Evolutionary conservation across 805 yeast species (phyloP).

Genomic region (Candida ovalis): DNA sequence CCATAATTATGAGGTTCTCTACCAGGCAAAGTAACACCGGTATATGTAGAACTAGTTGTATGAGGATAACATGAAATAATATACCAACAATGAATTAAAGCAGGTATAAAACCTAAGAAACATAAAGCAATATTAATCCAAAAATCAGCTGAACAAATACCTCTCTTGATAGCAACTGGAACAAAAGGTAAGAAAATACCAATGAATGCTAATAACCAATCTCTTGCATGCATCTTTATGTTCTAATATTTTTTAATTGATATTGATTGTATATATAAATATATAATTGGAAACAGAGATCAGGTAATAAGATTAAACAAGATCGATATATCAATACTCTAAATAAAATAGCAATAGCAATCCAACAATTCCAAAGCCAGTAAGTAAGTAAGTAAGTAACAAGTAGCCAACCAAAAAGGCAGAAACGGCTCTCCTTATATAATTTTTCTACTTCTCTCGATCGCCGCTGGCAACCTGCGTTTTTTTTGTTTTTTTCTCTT

Average conservation of each 20-base stretch:
- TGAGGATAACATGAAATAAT: conserved; percentile 71
- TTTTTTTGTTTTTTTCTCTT: too few relatives aligned
- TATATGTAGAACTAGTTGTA: conserved; percentile 24
- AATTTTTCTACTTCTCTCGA: too few relatives aligned
- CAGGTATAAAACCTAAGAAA: conserved; percentile 71
- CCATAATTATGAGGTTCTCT: conserved; percentile 33
- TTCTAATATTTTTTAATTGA: background rate
- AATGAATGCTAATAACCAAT: conserved; percentile 60
- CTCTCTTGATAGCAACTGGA: conserved; percentile 67
- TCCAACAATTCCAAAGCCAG: too few relatives aligned
- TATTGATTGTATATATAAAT: background rate
- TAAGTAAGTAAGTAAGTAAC: too few relatives aligned
- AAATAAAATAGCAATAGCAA: too few relatives aligned
- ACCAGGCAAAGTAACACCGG: conserved; percentile 35
- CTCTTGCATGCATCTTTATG: conserved; percentile 31
- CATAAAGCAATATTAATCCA: conserved; percentile 66
- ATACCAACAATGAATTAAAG: conserved; percentile 73
- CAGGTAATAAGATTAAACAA: too few relatives aligned
- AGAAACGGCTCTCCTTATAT: too few relatives aligned
- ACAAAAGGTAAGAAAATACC: conserved; percentile 71
- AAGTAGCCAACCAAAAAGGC: too few relatives aligned
- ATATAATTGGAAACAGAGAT: too few relatives aligned
- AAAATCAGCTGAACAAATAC: conserved; percentile 54
- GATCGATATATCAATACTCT: too few relatives aligned
- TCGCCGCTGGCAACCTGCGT: too few relatives aligned